These are phyloP conservation scores for Fragaria ananassa DNA, from an alignment of 306 rosid genomes.

Conservation along the genomic window DNA sequence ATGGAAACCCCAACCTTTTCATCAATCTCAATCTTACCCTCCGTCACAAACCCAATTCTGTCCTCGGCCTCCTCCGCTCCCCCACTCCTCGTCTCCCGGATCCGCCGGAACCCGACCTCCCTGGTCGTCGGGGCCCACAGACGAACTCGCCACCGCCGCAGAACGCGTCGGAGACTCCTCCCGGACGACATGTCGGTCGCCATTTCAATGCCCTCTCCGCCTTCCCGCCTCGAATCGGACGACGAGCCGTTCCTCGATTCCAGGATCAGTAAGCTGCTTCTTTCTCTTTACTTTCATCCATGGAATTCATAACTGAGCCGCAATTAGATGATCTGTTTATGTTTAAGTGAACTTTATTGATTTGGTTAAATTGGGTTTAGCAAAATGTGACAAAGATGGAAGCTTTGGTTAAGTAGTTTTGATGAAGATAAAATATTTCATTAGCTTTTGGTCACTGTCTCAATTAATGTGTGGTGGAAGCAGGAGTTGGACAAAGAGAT, in stretches of 20 bases:
- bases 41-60: slow-evolving; percentile 2
- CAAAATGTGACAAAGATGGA: background rate
- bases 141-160: slow-evolving; percentile 37
- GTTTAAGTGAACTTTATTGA: background rate
- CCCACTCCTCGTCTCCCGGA: background rate
- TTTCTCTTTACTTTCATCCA: background rate
- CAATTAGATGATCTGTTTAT: background rate
- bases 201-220: slow-evolving; percentile 41
- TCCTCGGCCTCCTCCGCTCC: slow-evolving; percentile 21
- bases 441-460: background rate
- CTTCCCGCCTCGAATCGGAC: slow-evolving; percentile 36
- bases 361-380: background rate
- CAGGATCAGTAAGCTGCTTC: slow-evolving; percentile 35
- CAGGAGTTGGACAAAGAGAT: slow-evolving; percentile 67
- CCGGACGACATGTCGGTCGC: slow-evolving; percentile 43
- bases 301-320: background rate
- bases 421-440: background rate
- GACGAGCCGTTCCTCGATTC: slow-evolving; percentile 43
- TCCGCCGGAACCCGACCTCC: slow-evolving; percentile 18
- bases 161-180: slow-evolving; percentile 34
- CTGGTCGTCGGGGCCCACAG: slow-evolving; percentile 19
- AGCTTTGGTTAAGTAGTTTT: background rate
- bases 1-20: slow-evolving; percentile 34
- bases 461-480: slow-evolving; percentile 9
- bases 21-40: slow-evolving; percentile 51